These are phyloP conservation scores for Penicillium palitans DNA, from an alignment of 2,329 filamentous ascomycete species.

Conservation along the genomic window DNA sequence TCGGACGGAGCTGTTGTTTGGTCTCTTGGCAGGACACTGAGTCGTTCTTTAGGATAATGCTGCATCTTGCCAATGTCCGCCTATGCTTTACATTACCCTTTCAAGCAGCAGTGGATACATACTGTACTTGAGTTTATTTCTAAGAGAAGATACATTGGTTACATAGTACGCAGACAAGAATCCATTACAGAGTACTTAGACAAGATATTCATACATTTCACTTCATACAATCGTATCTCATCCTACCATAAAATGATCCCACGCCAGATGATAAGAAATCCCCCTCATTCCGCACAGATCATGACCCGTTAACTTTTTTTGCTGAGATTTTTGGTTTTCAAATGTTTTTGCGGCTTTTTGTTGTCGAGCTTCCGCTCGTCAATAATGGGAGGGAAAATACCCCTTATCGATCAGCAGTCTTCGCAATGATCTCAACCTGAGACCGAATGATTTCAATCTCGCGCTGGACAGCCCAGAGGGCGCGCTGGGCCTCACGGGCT, in stretches of 20 bases:
- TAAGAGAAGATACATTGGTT: not conserved
- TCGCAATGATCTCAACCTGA: constrained; percentile 5
- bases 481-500: constrained; percentile 8
- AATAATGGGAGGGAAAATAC: not conserved
- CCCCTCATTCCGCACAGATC: not conserved
- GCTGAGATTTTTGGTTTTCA: not conserved
- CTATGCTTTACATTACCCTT: not conserved
- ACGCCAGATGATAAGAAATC: not conserved
- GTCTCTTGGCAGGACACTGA: constrained; percentile 57
- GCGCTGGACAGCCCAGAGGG: constrained; percentile 5
- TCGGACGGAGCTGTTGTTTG: constrained; percentile 78
- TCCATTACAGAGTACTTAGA: not conserved
- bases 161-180: not conserved
- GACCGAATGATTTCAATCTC: constrained; percentile 9
- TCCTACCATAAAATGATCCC: not conserved
- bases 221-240: constrained; percentile 2
- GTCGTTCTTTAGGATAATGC: not conserved
- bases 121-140: not conserved
- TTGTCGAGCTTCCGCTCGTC: not conserved
- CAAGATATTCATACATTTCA: constrained; percentile 1
- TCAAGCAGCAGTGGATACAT: not conserved
- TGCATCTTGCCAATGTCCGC: not conserved
- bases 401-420: not conserved
- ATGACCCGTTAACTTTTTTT: not conserved
- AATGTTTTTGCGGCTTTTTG: not conserved